phyloP scores from a whole-genome alignment of 2,329 filamentous ascomycete species.

The Hypoxylon sp. region DNA sequence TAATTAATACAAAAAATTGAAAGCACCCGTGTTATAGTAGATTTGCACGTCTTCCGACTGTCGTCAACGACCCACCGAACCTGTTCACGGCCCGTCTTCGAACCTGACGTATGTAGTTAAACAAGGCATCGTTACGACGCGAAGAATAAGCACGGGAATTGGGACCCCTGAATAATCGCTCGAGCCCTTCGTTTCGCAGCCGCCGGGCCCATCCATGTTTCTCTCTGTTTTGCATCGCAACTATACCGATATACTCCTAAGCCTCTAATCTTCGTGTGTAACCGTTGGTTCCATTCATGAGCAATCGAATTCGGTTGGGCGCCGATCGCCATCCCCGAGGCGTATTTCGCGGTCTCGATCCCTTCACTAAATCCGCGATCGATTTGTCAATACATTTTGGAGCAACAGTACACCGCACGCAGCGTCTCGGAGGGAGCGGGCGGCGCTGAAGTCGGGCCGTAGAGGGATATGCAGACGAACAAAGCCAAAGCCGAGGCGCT shows the following conservation, averaged over 20 bases:
- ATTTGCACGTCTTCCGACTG: slow-evolving; percentile 9
- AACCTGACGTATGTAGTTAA: slow-evolving; percentile 7
- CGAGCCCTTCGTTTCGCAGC: slow-evolving; percentile 19
- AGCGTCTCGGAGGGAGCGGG: slow-evolving; percentile 45
- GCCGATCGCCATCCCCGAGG: slow-evolving; percentile 40
- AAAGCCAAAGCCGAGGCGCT: slow-evolving; percentile 65
- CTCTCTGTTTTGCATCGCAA: slow-evolving; percentile 4
- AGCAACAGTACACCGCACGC: slow-evolving; percentile 9
- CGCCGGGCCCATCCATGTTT: slow-evolving; percentile 1
- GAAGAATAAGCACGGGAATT: slow-evolving; percentile 20
- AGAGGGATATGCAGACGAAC: slow-evolving; percentile 57
- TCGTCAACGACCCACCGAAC: slow-evolving; percentile 16
- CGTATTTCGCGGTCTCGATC: slow-evolving; percentile 18
- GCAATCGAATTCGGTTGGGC: slow-evolving; percentile 35
- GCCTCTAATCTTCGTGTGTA: slow-evolving; percentile 12
- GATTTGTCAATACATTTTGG: slow-evolving; percentile 13
- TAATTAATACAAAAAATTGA: not conserved
- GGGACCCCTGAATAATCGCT: slow-evolving; percentile 23
- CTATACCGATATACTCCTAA: slow-evolving; percentile 12
- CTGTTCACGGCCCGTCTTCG: slow-evolving; percentile 1
- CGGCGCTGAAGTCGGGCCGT: slow-evolving; percentile 42
- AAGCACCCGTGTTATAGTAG: not conserved
- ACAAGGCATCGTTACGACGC: slow-evolving; percentile 23
- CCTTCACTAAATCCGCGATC: slow-evolving; percentile 9
- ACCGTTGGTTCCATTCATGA: slow-evolving; percentile 38